Evolutionary conservation across 306 rosid species (phyloP).

Genomic region (Carpinus fangiana): DNA sequence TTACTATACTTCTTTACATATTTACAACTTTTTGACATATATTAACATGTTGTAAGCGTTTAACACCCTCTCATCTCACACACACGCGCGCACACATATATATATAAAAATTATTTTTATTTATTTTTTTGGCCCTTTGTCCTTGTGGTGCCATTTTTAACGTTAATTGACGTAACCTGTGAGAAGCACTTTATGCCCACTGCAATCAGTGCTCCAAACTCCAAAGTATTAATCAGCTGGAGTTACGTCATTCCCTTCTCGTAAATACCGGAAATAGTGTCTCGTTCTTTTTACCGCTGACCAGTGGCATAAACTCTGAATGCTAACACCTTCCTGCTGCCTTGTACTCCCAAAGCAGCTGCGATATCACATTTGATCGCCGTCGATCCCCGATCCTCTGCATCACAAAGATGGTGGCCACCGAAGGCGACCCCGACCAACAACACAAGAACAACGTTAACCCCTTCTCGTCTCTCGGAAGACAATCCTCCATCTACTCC

Average conservation of each 20-base stretch:
- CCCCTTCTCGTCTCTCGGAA: conserved; percentile 50
- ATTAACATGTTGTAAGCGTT: too few species aligned
- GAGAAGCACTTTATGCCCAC: too few species aligned
- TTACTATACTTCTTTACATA: too few species aligned
- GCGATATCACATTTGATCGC: background rate
- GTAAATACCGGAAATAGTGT: background rate
- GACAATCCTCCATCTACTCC: conserved; percentile 79
- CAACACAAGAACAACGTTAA: conserved; percentile 26
- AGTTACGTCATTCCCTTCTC: background rate
- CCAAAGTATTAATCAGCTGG: background rate
- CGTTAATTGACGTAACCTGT: too few species aligned
- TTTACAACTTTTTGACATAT: too few species aligned
- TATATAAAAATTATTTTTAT: too few species aligned
- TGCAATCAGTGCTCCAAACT: background rate
- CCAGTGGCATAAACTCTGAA: background rate
- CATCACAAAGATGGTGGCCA: conserved; percentile 43
- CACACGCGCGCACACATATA: too few species aligned
- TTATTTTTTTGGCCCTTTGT: too few species aligned
- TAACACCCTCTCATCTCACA: too few species aligned
- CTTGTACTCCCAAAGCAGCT: background rate
- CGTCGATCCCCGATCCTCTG: background rate
- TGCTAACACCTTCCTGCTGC: background rate
- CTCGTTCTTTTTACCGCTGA: background rate
- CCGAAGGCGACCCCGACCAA: conserved; percentile 41
- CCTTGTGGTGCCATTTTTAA: too few species aligned